These are phyloP conservation scores for Grigorovia transvaalensis DNA, from an alignment of 805 yeast species.

Conservation along the genomic window DNA sequence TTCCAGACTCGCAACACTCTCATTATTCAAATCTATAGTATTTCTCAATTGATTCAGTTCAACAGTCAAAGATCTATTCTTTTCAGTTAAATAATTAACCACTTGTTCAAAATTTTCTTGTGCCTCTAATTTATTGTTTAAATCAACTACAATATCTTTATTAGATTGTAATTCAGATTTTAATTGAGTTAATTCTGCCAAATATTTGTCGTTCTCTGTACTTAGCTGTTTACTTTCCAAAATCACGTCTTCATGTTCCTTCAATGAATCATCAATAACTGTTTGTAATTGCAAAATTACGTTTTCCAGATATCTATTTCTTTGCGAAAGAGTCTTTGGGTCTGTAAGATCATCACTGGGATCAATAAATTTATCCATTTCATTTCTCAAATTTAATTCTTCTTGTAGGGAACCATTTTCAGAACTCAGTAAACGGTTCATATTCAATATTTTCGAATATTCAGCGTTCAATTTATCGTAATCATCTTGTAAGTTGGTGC, in stretches of 20 bases:
- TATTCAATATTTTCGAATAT: slow-evolving; percentile 31
- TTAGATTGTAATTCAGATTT: slow-evolving; percentile 9
- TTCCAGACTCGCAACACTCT: background rate
- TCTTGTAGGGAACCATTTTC: slow-evolving; percentile 30
- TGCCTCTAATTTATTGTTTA: slow-evolving; percentile 23
- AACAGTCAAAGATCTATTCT: slow-evolving; percentile 28
- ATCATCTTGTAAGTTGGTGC: slow-evolving; percentile 6
- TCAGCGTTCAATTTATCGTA: slow-evolving; percentile 29
- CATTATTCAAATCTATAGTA: background rate
- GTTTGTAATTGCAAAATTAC: slow-evolving; percentile 3
- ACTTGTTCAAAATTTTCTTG: slow-evolving; percentile 25
- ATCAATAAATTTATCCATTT: slow-evolving; percentile 7
- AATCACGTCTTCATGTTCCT: slow-evolving; percentile 6
- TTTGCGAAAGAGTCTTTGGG: background rate
- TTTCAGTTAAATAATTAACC: slow-evolving; percentile 28
- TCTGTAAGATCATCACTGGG: background rate
- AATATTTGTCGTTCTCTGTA: slow-evolving; percentile 1
- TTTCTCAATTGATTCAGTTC: background rate
- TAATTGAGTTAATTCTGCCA: background rate
- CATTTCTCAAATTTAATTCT: slow-evolving; percentile 14
- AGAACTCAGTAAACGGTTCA: slow-evolving; percentile 34
- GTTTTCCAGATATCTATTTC: slow-evolving; percentile 1
- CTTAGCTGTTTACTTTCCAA: slow-evolving; percentile 6
- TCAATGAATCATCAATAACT: slow-evolving; percentile 3
- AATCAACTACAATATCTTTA: slow-evolving; percentile 13